Base-by-base conservation (phyloP, 108 stramenopile species). In the Nannochloropsis salina region DNA sequence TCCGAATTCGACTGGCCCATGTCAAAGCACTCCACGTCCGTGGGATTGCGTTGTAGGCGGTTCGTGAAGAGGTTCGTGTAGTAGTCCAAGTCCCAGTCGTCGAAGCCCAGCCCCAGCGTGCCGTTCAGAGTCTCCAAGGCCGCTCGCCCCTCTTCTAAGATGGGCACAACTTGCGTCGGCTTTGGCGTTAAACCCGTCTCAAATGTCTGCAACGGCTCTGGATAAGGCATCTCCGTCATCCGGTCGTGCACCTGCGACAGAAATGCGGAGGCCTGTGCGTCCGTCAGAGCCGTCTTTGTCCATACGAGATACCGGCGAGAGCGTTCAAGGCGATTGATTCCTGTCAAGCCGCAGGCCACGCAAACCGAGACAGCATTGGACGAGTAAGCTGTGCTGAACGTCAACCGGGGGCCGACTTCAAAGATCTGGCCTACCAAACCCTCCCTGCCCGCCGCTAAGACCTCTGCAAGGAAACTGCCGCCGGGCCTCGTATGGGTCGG, bases 1-100 rank as follows among this genome's bases (percentile, higher is more conserved):
- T 99, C 99, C 45, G 95, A 96, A 92, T 96, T 95, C 83, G 95
- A 96, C 92, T 98, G 98, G 42, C 95, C 96, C 95, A 99, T 96
- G 91, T 99, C 98, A 90, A 98, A 99, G 86, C 96, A 97, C 92
- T 99, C 99, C 9, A 98, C 98, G 91, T 98, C 96, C 43, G 97
- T 98, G 74, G 99, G 99, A 88, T 99, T 92, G 8, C 99, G 92
- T 21, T 93, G 92, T 42, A 99, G 94, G 90, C 94, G 95, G 86
- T 97, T 93, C 92, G 92, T 93, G 94, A 99, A 99, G 43, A 99
- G 92, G 9, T 95, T 91, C 9, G 96, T 95, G 90, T 98, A 98
- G 92, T 96, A 98, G 83, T 97, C 96, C 90, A 98, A 91, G 94
- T 99, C 99, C 91, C 94, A 97, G 43, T 96, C 98, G 92, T 99